Evolutionary conservation across 208 protist species (phyloP).

Genomic region (Acanthamoeba healyi): DNA sequence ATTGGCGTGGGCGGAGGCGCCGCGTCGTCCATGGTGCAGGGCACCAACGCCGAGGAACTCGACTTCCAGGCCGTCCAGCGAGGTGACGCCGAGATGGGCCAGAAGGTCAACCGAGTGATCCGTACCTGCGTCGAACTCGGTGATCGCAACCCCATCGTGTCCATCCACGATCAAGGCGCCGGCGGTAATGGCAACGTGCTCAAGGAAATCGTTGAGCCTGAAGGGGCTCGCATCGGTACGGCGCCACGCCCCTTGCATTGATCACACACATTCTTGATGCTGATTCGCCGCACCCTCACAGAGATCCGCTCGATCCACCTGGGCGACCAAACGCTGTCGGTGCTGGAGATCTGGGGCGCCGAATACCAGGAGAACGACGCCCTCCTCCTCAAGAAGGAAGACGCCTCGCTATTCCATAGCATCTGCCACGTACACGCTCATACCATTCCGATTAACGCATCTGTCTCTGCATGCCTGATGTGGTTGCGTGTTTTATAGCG

Average conservation of each 20-base stretch:
- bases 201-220: constrained; percentile 90
- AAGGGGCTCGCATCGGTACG: constrained; percentile 82
- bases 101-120: constrained; percentile 91
- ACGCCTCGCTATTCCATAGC: constrained; percentile 78
- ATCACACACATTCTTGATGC: neutral
- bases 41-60: constrained; percentile 71
- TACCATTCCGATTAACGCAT: neutral
- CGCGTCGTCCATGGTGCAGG: constrained; percentile 87
- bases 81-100: constrained; percentile 92
- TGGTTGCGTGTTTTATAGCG: constrained; percentile 1
- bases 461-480: neutral
- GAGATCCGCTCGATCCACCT: constrained; percentile 70
- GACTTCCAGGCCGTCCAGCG: constrained; percentile 88
- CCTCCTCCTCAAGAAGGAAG: constrained; percentile 83
- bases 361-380: constrained; percentile 92
- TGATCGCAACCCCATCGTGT: constrained; percentile 88
- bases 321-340: constrained; percentile 88
- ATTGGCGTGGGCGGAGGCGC: constrained; percentile 91
- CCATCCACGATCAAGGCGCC: constrained; percentile 89
- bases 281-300: too few relatives aligned
- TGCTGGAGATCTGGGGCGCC: constrained; percentile 91
- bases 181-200: constrained; percentile 90
- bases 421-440: constrained; percentile 76
- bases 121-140: constrained; percentile 89
- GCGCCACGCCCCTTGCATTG: neutral